Base-by-base conservation (phyloP, 805 yeast species). In the Candida nemodendra region DNA sequence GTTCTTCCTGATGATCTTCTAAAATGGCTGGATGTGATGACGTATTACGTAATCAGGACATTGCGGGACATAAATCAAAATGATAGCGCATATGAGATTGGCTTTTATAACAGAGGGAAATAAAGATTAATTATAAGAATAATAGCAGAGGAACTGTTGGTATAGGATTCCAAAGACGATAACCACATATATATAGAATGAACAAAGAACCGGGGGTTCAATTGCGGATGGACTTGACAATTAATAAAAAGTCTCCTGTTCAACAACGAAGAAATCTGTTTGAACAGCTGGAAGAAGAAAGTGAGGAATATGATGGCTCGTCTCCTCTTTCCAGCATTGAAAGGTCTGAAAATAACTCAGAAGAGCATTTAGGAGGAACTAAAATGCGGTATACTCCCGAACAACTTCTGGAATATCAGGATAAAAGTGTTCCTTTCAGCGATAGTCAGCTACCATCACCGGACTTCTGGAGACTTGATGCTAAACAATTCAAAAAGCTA, bases 381-480 rank as follows among this genome's bases (percentile, higher is more conserved):
- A 30, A 3, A 29, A 32, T 39, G 27, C 13, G 23, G 12, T 54
- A 56, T 36, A 25, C 54, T 6, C 23, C 38, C 4, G 53, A 47
- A 9, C 47, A 50, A 31, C 44, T 57, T 8, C 17, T 42, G 6
- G 31, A 24, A 16, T 39, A 43, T 16, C 42, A 34, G 19, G 25
- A 29, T 3, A 19, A 31, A 6, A 57, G 48, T 2, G 44, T 48
- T 5, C 9, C 52, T 9, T 47, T 57, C 19, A 33, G 38, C 9
- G 51, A 42, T 28, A 17, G 17, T 7, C 41, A 47, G 6, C 27
- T 55, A 13, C 62, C 62, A 2, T 47, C 38, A 3, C 12, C 16
- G 2, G 47, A 41, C 2, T 57, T 57, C 27, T 57, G 58, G 52
- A 45, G 62, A 26, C 40, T 55, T 18, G 48, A 47, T n/a, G 53